A percentile compares a stretch with the other conserved stretches of the same genome.
phyloP scores from a whole-genome alignment of 1,139 yeast species.

The Geotrichum klebahnii region DNA sequence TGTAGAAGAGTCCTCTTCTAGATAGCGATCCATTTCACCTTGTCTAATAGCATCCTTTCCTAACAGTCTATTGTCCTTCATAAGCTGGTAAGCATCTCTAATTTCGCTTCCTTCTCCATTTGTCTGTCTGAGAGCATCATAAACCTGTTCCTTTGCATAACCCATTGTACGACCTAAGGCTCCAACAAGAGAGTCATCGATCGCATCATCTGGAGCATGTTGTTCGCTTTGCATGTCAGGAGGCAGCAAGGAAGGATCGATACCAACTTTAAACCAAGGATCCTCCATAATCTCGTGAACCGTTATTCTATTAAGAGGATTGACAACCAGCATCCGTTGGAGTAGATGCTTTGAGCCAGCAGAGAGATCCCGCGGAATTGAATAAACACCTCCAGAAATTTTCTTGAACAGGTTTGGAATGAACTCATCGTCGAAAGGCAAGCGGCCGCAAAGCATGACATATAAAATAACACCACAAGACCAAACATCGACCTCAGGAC shows the following conservation, averaged over 20 bases:
- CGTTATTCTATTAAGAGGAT: constrained; percentile 92
- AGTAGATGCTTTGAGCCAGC: constrained; percentile 82
- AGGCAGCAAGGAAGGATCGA: constrained; percentile 79
- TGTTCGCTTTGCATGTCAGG: constrained; percentile 42
- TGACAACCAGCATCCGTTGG: constrained; percentile 91
- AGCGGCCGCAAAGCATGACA: constrained; percentile 94
- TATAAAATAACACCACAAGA: constrained; percentile 93
- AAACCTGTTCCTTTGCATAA: constrained; percentile 79
- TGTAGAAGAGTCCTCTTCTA: constrained; percentile 29
- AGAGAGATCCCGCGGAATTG: constrained; percentile 84
- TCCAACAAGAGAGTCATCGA: constrained; percentile 75
- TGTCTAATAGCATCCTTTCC: constrained; percentile 27
- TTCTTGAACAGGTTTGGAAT: constrained; percentile 94
- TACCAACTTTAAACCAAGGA: constrained; percentile 85
- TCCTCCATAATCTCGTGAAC: constrained; percentile 92
- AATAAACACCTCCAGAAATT: constrained; percentile 90
- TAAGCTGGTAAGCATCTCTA: constrained; percentile 82
- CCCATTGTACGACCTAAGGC: constrained; percentile 89
- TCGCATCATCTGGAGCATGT: constrained; percentile 42
- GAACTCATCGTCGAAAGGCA: constrained; percentile 96
- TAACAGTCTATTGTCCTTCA: constrained; percentile 75
- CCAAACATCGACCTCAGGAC: constrained; percentile 99
- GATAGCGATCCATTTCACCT: constrained; percentile 37
- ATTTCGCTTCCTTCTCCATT: constrained; percentile 63
- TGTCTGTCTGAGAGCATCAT: constrained; percentile 59